Conservation (phyloP, 805 yeast genomes). For the Gaillardinia entomophila region DNA sequence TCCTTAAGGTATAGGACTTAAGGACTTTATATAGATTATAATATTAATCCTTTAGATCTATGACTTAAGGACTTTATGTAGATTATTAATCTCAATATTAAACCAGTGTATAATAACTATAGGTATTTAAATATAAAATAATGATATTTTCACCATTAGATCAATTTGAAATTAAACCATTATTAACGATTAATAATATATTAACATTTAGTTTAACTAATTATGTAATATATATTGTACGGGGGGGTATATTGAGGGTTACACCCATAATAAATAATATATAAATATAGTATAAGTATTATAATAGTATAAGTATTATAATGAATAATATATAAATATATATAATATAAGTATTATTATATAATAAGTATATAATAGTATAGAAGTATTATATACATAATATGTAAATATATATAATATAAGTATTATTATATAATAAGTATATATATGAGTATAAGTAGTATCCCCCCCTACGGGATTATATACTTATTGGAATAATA, state of each 20-base stretch:
- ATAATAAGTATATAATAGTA: too few species aligned
- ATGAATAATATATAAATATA: neutral
- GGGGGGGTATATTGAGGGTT: slow-evolving; percentile 3
- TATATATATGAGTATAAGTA: slow-evolving; percentile 1
- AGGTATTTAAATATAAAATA: too few species aligned
- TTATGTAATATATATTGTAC: slow-evolving; percentile 1
- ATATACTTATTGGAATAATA: slow-evolving; percentile 2
- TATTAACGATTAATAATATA: neutral
- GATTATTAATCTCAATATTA: too few species aligned
- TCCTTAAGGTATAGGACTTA: too few species aligned
- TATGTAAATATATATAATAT: slow-evolving; percentile 1
- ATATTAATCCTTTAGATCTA: too few species aligned
- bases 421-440: slow-evolving; percentile 4
- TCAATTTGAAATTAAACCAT: neutral
- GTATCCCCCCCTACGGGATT: slow-evolving; percentile 1
- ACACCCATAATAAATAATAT: slow-evolving; percentile 2
- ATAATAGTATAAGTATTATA: neutral
- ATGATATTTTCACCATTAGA: neutral
- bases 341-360: slow-evolving; percentile 1
- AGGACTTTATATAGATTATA: too few species aligned
- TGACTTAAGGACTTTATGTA: too few species aligned
- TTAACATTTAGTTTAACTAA: neutral
- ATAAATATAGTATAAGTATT: slow-evolving; percentile 1
- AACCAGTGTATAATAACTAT: too few species aligned
- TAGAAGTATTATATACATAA: slow-evolving; percentile 1